Base-by-base conservation (phyloP, 179 eudicot genomes). In the Beta corolliflora region DNA sequence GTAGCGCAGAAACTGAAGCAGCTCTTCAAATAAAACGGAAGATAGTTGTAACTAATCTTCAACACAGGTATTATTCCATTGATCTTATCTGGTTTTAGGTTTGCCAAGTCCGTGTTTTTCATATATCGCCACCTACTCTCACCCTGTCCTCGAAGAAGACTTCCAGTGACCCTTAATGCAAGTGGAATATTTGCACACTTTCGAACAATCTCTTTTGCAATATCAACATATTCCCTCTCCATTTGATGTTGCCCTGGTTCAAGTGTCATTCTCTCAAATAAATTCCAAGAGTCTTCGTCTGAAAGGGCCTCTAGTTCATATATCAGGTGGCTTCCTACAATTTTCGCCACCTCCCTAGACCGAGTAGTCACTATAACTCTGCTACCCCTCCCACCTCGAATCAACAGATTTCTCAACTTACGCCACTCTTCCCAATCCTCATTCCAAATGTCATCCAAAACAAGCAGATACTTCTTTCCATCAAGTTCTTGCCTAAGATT, bases 1-100 rank as follows among this genome's bases (percentile, higher is more conserved):
- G 88, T 52, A 1, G 91, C 82, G n/a, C 87, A 86, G 45, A 85
- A 88, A 4, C 86, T 81, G 74, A 90, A 90, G 11, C 85, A 88
- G 1, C 82, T 80, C 75, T 87, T 88, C 78, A 87, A 77, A 63
- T 48, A 78, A 9, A 85, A 29, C 3, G 81, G 75, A 4, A 90
- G 84, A 61, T 69, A 21, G 74, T 80, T 11, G 52, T 82, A 87
- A 72, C 87, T 82, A 15, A 75, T 16, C 52, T 14, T 77, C 16
- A 50, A n/a, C 52, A 45, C 4, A 16, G 5, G 41, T 36, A 36
- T 36, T 36, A 36, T 36, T 36, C 41, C 19, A 3, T 67, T 31
- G 13, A 71, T 71, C 11, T 15, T 81, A 36, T 9, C 10, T 9
- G 25, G 48, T 14, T 46, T 31, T 23, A 60, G 19, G 14, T 36